A percentile compares a stretch with the other conserved stretches of the same genome.
phyloP scores from a whole-genome alignment of 805 yeast species.

The Wickerhamiella musiphila region DNA sequence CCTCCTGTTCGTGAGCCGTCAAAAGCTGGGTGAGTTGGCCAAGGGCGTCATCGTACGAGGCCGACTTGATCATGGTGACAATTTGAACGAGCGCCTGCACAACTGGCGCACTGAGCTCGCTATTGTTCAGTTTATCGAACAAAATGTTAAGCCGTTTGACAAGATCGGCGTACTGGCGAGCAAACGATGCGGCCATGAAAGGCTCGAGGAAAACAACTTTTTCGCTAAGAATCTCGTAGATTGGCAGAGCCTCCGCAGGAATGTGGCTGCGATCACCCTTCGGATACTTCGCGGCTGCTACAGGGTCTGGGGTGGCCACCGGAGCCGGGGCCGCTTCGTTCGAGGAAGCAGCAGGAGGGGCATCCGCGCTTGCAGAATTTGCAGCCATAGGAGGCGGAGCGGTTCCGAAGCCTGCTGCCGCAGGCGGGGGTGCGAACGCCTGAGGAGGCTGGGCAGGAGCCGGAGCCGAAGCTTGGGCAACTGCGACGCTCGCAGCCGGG shows the following conservation, averaged over 20 bases:
- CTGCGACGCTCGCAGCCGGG: constrained; percentile 15
- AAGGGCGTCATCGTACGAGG: no score
- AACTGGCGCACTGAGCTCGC: constrained; percentile 36
- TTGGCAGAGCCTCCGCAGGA: constrained; percentile 38
- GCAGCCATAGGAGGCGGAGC: constrained; percentile 9
- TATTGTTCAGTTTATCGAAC: constrained; percentile 61
- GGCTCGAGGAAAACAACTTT: constrained; percentile 52
- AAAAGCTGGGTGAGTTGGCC: no score
- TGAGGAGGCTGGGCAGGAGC: constrained; percentile 21
- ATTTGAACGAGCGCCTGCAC: no score
- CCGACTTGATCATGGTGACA: no score
- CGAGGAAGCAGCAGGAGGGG: constrained; percentile 12
- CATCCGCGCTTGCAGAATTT: constrained; percentile 8
- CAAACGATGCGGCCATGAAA: constrained; percentile 52
- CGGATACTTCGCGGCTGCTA: constrained; percentile 26
- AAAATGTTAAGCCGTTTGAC: constrained; percentile 64
- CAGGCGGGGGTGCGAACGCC: constrained; percentile 1
- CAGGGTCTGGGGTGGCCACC: not conserved
- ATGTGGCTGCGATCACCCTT: constrained; percentile 55
- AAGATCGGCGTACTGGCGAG: constrained; percentile 61
- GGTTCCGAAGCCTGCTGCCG: no score
- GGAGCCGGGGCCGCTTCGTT: constrained; percentile 9
- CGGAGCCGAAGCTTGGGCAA: constrained; percentile 36
- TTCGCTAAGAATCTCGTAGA: constrained; percentile 37
- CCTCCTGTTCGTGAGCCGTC: no score